Evolutionary conservation across 2,329 filamentous ascomycete species (phyloP), one percentile per base, ranked within the genome.

Genomic region (Penicillium sclerotigenum): DNA sequence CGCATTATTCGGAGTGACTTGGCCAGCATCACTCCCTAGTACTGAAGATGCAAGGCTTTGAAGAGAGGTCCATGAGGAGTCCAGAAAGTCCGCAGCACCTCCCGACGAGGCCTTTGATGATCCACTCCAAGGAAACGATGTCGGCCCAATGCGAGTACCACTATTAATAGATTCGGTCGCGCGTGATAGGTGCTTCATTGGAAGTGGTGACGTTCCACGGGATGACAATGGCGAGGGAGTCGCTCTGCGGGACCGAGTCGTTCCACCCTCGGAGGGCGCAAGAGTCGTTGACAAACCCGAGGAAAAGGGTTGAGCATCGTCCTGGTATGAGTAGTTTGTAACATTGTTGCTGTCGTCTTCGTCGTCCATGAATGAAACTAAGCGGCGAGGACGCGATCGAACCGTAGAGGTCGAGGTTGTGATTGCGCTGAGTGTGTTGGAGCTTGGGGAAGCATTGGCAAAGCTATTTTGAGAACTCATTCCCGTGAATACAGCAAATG

Each of bases 31-130:
- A 47, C 69, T 75, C n/a, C 77, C 77, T 38, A 79, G 53, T 28
- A 80, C 68, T n/a, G 75, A 76, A 4, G 78, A 79, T n/a, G 78
- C 77, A 41, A 80, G 60, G 36, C 71, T 76, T 62, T 79, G 76
- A 45, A 80, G 65, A 16, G 77, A 79, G n/a, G 77, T 76, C 78
- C 78, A 80, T 5, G 76, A 74, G 26, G 75, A 73, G 54, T 78
- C 77, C 60, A 78, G 69, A 50, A 79, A 71, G 61, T 74, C 71
- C 45, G 71, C 57, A 22, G 69, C 64, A 43, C 64, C 60, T 38
- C 62, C 62, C 34, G 66, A 67, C 10, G 68, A 61, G 26, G 66
- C 52, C 51, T 68, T 55, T 47, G 53, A 58, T 45, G 64, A 55
- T 40, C 61, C 57, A 57, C 68, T 54, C 64, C 63, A 55, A 57